These are phyloP conservation scores for Pseudopyrenochaeta lycopersici DNA, from an alignment of 2,329 filamentous ascomycete species.

Conservation along the genomic window DNA sequence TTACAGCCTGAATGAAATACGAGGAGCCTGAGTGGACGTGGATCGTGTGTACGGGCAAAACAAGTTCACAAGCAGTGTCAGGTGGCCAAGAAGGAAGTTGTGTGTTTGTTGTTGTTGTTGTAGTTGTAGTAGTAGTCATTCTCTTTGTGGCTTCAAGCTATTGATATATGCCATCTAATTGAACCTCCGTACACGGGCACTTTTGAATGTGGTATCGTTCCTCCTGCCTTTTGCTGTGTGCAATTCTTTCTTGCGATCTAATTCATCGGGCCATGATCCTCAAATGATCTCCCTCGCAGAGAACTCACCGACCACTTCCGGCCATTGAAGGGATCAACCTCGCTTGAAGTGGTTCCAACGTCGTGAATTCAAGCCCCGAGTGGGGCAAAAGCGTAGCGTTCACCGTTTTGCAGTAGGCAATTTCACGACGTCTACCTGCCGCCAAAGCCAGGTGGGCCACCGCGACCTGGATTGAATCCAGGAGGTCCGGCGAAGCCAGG, in stretches of 20 bases:
- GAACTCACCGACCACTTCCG: too few species aligned
- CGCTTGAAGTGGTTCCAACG: too few species aligned
- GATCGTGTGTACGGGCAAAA: background rate
- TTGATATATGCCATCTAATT: slow-evolving; percentile 14
- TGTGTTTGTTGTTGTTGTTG: background rate
- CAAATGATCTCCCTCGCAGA: too few species aligned
- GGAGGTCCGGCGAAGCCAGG: slow-evolving; percentile 35
- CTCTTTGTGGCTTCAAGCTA: slow-evolving; percentile 10
- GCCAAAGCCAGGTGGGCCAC: slow-evolving; percentile 38
- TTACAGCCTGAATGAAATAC: background rate
- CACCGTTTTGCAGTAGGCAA: background rate
- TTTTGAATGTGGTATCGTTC: slow-evolving; percentile 7
- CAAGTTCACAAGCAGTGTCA: background rate
- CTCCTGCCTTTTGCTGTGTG: slow-evolving; percentile 1
- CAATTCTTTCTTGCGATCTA: background rate
- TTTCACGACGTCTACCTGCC: slow-evolving; percentile 26
- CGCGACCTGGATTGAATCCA: slow-evolving; percentile 32
- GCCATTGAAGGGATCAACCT: too few species aligned
- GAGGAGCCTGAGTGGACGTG: background rate
- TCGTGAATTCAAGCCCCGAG: too few species aligned
- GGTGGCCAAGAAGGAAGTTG: background rate
- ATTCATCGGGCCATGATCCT: too few species aligned
- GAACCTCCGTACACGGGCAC: slow-evolving; percentile 5
- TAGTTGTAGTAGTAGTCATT: too few species aligned
- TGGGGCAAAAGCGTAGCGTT: too few species aligned